Evolutionary conservation across 805 yeast species (phyloP).

Genomic region (Metschnikowia bowlesiae): DNA sequence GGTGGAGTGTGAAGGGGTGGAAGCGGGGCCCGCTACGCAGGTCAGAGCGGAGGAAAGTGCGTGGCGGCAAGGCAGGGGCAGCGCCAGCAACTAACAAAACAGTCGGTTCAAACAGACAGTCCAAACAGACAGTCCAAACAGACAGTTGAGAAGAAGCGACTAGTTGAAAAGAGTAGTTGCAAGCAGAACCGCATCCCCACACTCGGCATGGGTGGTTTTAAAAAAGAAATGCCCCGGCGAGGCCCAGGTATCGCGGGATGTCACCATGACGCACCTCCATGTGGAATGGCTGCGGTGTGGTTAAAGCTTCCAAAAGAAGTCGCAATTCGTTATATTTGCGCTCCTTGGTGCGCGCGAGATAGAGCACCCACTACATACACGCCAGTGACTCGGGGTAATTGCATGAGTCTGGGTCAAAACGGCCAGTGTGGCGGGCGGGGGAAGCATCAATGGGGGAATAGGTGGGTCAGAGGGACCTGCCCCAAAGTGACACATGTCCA

Average conservation of each 20-base stretch:
- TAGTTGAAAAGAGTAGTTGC: neutral
- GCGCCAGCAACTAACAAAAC: neutral
- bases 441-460: too few species aligned
- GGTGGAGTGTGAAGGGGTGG: neutral
- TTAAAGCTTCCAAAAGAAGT: neutral
- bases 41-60: neutral
- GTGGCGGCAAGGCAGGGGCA: neutral
- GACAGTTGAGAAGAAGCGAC: neutral
- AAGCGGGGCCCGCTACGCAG: neutral
- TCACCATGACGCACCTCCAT: slow-evolving; percentile 1
- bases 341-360: slow-evolving; percentile 2
- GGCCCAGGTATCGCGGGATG: neutral
- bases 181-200: neutral
- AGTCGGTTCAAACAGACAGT: too few species aligned
- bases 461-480: too few species aligned
- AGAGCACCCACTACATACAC: neutral
- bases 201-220: neutral
- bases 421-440: neutral
- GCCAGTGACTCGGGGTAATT: neutral
- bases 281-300: neutral
- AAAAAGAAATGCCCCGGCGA: neutral
- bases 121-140: too few species aligned
- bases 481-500: too few species aligned
- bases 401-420: neutral
- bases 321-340: neutral